phyloP scores from a whole-genome alignment of 176 grass and related monocot genomes.

The Chloris gayana region DNA sequence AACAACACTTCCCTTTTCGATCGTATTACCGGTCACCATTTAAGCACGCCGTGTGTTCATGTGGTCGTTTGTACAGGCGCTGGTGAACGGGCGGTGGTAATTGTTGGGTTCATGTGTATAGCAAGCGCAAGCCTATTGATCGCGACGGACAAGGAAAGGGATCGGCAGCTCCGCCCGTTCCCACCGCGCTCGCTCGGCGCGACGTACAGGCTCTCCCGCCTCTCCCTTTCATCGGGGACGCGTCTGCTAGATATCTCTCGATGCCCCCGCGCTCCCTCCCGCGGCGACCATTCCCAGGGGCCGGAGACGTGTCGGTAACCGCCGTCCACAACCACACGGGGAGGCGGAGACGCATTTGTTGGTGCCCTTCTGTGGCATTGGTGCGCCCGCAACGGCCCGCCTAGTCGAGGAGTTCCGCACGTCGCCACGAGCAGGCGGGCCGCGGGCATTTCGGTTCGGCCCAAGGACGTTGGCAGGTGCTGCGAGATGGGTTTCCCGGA shows the following conservation, averaged over 20 bases:
- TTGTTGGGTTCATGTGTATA: not conserved
- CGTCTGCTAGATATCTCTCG: not conserved
- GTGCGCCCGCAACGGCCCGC: not conserved
- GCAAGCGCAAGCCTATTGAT: not conserved
- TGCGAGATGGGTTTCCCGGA: constrained; percentile 4
- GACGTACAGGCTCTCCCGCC: not conserved
- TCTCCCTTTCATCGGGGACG: not conserved
- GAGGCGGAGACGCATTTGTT: not conserved
- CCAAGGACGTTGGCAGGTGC: not conserved
- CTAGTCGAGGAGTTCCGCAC: not conserved
- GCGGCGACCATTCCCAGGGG: too few species aligned
- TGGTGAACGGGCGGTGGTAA: not conserved
- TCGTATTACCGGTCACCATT: not conserved
- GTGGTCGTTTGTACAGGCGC: not conserved
- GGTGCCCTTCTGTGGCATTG: not conserved
- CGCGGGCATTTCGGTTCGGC: not conserved
- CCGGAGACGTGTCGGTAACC: not conserved
- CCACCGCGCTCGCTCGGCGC: constrained; percentile 13
- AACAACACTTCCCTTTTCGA: not conserved
- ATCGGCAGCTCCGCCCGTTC: constrained; percentile 44
- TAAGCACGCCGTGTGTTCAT: not conserved
- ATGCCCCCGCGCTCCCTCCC: not conserved
- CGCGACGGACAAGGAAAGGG: constrained; percentile 15
- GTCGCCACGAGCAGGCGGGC: not conserved
- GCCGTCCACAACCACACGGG: constrained; percentile 11